These are phyloP conservation scores for Tephrocybe sp. DNA, from an alignment of 768 basidiomycete genomes.

Conservation along the genomic window DNA sequence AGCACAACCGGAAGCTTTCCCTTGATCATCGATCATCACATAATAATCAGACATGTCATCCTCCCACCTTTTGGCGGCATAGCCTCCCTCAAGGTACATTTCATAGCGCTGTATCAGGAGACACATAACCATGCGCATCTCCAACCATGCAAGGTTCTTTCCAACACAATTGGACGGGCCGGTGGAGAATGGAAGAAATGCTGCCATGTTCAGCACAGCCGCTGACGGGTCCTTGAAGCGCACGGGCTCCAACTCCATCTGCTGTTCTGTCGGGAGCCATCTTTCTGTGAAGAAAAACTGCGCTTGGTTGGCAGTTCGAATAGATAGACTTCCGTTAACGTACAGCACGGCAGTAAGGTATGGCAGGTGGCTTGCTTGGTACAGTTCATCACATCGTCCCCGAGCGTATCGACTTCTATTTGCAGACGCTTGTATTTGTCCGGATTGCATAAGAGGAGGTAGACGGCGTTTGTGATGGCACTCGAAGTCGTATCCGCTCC, in stretches of 20 bases:
- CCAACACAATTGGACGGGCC: slow-evolving; percentile 45
- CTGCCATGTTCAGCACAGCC: slow-evolving; percentile 24
- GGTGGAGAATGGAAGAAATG: slow-evolving; percentile 42
- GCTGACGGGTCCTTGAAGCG: slow-evolving; percentile 26
- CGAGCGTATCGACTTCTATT: slow-evolving; percentile 32
- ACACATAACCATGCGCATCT: slow-evolving; percentile 39
- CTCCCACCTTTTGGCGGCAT: slow-evolving; percentile 30
- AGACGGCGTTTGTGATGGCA: slow-evolving; percentile 31
- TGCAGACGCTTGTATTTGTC: slow-evolving; percentile 31
- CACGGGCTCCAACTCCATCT: slow-evolving; percentile 29
- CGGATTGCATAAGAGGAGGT: slow-evolving; percentile 33
- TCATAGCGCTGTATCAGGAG: slow-evolving; percentile 37
- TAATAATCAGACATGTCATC: slow-evolving; percentile 35
- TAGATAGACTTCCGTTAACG: slow-evolving; percentile 9
- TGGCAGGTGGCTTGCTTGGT: slow-evolving; percentile 29
- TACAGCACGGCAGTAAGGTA: slow-evolving; percentile 39
- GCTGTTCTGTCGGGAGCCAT: slow-evolving; percentile 29
- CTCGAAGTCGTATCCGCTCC: slow-evolving; percentile 44
- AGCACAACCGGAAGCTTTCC: slow-evolving; percentile 31
- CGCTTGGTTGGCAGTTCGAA: neutral
- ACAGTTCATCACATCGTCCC: slow-evolving; percentile 24
- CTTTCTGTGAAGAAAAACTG: slow-evolving; percentile 35
- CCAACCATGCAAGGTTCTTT: slow-evolving; percentile 40
- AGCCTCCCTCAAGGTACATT: slow-evolving; percentile 32
- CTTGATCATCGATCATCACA: slow-evolving; percentile 30